Evolutionary conservation across 2,329 filamentous ascomycete genomes (phyloP), one percentile per base, ranked within the genome.

Genomic region (Endoconidiophora polonica): DNA sequence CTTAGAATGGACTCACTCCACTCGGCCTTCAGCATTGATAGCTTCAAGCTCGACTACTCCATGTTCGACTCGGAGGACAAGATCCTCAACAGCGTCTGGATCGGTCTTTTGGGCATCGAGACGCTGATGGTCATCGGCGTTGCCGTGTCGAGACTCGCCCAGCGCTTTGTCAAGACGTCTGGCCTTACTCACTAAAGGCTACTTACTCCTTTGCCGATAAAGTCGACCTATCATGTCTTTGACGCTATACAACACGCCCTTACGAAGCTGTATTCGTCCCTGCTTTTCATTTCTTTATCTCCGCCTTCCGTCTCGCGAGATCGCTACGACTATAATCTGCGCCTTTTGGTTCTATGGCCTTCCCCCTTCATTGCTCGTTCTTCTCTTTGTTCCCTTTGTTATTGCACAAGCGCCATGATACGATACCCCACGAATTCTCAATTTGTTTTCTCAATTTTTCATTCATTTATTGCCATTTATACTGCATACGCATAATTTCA

Each of bases 81-180:
- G 46, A 61, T 71, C 33, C 59, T 71, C 44, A 70, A 72, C 61
- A 60, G 62, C 33, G 57, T 72, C 44, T 72, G 69, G 67, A 62
- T 72, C 44, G 64, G 66, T 39, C 63, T 72, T n/a, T 58, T 72
- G 39, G 63, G 63, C 16, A 56, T 72, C 36, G 67, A 72, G 55
- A 63, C 66, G 16, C 52, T 68, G 41, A 65, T 72, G 61, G 65
- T 72, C 3, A 52, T 68, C 26, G 61, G 63, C 7, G 65, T 70
- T 10, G 61, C 60, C 22, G 55, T 62, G 5, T 59, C 60, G 49
- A 52, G 58, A 58, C 48, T 54, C 62, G 38, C 51, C 7, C 49
- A 53, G 26, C 51, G 46, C 37, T 53, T 49, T 43, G 10, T 61
- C 18, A 62, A 61, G 54, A 54, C 59, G 47, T 53, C 61, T 14